Base-by-base conservation (phyloP, 1,284 basidiomycete species). In the Microbotryum violaceum region DNA sequence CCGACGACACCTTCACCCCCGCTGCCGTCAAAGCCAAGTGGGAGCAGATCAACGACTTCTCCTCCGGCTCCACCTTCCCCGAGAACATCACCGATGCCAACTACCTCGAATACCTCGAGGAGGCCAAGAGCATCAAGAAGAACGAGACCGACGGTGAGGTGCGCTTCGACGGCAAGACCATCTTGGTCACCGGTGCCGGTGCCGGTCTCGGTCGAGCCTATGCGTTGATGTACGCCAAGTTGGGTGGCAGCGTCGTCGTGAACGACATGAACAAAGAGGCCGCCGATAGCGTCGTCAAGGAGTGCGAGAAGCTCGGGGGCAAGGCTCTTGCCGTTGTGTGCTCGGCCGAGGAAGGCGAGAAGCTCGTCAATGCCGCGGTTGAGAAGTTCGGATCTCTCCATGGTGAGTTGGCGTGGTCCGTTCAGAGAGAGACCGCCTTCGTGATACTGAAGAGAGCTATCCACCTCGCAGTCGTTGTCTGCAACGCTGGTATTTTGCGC, bases 211-310 rank as follows among this genome's bases (percentile, higher is more conserved):
- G 96, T 29, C 85, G 92, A 52, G 84, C 85, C 6, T 97, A 98
- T 75, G 89, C 96, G 0, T 80, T 87, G 61, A 89, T 96, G 86
- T 98, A 89, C 73, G 90, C 82, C 49, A 85, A 83, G 65, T 82
- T 93, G 6, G 96, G 96, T 37, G 94, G 91, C 25, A 97, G 97
- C 72, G 89, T 99, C 44, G 89, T 98, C 49, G 85, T 98, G 63
- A 99, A 98, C 76, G 96, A 99, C 74, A 87, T 98, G 61, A 89
- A 51, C 54, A 63, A 65, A 61, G 68, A 88, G 73, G 88, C 89
- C 25, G 92, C 92, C 12, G 82, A 84, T 48, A 78, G 82, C 16
- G 93, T 98, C 7, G 91, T 91, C 27, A 82, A 87, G 37, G 93
- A 97, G 76, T 84, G 97, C 70, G 82, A 83, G 68, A 83, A 86